phyloP scores from a whole-genome alignment of 2,329 filamentous ascomycete genomes.

The Cadophora sp. region DNA sequence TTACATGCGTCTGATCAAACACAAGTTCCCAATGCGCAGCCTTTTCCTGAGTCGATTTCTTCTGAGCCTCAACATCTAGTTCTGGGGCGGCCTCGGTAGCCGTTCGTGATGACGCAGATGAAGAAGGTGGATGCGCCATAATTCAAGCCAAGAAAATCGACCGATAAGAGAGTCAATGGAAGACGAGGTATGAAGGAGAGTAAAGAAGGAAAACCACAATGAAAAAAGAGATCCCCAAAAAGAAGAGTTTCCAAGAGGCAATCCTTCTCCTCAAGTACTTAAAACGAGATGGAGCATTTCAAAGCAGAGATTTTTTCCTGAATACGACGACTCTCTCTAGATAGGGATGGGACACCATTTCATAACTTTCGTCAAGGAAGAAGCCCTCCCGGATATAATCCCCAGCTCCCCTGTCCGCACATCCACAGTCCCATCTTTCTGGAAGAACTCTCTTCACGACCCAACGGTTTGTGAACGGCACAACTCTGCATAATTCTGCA shows the following conservation, averaged over 20 bases:
- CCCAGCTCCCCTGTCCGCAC: background rate
- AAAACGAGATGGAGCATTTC: slow-evolving; percentile 1
- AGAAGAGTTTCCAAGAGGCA: background rate
- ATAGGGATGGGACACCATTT: background rate
- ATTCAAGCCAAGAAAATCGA: background rate
- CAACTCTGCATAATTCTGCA: background rate
- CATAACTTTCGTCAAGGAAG: slow-evolving; percentile 12
- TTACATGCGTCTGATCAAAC: slow-evolving; percentile 53
- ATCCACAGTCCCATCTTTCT: slow-evolving; percentile 6
- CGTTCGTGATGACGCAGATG: slow-evolving; percentile 29
- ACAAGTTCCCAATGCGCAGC: slow-evolving; percentile 50
- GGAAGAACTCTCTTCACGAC: background rate
- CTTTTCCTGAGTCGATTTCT: slow-evolving; percentile 28
- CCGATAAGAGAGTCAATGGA: background rate
- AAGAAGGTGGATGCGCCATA: slow-evolving; percentile 22
- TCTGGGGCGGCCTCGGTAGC: slow-evolving; percentile 21
- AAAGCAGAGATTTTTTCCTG: background rate
- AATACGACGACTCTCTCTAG: background rate
- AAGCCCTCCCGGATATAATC: background rate
- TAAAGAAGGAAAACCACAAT: background rate
- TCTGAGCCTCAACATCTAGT: slow-evolving; percentile 35
- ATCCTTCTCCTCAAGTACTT: background rate
- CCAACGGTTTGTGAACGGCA: slow-evolving; percentile 3
- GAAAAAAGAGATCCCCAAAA: background rate
- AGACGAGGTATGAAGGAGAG: slow-evolving; percentile 12